Base-by-base conservation (phyloP, 371 early-diverging fungal species). In the Batkoa obscura region DNA sequence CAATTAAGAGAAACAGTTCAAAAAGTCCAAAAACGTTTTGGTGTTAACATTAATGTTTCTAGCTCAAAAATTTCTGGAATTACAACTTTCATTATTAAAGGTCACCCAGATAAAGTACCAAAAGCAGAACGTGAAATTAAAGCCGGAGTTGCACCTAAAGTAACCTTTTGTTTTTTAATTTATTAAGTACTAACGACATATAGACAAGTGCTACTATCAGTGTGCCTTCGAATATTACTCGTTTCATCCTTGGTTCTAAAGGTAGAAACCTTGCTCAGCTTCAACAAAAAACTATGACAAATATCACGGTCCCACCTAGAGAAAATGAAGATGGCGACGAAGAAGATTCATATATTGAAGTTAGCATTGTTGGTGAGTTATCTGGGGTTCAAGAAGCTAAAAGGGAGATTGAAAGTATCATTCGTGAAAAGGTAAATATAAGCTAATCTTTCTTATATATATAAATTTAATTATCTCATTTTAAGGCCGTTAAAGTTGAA, bases 21-120 rank as follows among this genome's bases (percentile, higher is more conserved):
- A 60, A 70, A 72, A 33, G 61, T 72, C 37, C 70, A 72, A 55
- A 74, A 74, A 64, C 80, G 80, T 61, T 60, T 62, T 15, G 64
- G 76, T 41, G 87, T 90, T n/a, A 72, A 75, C 30, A 90, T 93
- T 59, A 90, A 93, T 55, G 76, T 84, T 23, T 87, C 90, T 42
- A 82, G 83, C 50, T 82, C 86, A 69, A 72, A 75, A 36, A 74
- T 75, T 46, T 73, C 78, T 34, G 78, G 81, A 30, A 81, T 81
- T n/a, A 76, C 84, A 38, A 89, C 88, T 34, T 86, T 88, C 59
- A 64, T 90, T 43, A 79, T 94, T 66, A 80, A 79, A 63, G 93
- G 95, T 52, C 73, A 77, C 41, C 69, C 80, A 23, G 79, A 81
- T 34, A 77, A 75, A 50, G 88, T 91, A 10, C 76, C 79, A 56